Conservation (phyloP, 2,329 filamentous ascomycete genomes). For the Triangularia setosa region DNA sequence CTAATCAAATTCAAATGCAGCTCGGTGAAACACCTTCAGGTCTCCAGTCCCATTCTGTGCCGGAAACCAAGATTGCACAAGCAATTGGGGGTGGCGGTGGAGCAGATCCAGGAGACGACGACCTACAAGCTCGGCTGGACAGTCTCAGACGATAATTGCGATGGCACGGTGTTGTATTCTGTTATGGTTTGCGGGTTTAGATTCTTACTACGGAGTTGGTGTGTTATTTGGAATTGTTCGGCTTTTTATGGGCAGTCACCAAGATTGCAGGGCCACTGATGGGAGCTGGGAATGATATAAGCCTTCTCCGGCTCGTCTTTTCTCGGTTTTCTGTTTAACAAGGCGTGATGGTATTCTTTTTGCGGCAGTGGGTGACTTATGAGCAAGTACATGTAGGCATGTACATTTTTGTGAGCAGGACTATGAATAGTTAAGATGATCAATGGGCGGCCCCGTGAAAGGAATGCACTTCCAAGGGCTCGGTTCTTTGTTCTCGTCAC, state of each 20-base stretch:
- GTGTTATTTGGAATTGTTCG: not conserved
- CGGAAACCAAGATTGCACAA: conserved; percentile 78
- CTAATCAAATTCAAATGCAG: conserved; percentile 44
- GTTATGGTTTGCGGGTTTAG: not conserved
- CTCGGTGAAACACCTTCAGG: conserved; percentile 88
- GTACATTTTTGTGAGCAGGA: not conserved
- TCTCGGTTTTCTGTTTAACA: not conserved
- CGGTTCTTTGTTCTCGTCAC: not conserved
- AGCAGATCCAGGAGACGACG: conserved; percentile 73
- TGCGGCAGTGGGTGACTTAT: not conserved
- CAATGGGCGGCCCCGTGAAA: not conserved
- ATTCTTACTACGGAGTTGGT: conserved; percentile 1
- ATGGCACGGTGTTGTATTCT: not conserved
- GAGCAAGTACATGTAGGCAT: not conserved
- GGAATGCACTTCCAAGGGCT: not conserved
- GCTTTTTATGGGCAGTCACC: not conserved
- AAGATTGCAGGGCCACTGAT: not conserved
- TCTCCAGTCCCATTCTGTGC: conserved; percentile 67
- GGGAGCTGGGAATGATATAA: not conserved
- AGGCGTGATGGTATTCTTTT: not conserved
- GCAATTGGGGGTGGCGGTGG: conserved; percentile 65
- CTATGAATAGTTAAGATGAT: not conserved
- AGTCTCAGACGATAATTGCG: conserved; percentile 62
- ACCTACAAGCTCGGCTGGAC: conserved; percentile 88
- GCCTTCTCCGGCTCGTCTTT: not conserved